Base-by-base conservation (phyloP, 176 grass and related monocot genomes). In the Cocos nucifera region DNA sequence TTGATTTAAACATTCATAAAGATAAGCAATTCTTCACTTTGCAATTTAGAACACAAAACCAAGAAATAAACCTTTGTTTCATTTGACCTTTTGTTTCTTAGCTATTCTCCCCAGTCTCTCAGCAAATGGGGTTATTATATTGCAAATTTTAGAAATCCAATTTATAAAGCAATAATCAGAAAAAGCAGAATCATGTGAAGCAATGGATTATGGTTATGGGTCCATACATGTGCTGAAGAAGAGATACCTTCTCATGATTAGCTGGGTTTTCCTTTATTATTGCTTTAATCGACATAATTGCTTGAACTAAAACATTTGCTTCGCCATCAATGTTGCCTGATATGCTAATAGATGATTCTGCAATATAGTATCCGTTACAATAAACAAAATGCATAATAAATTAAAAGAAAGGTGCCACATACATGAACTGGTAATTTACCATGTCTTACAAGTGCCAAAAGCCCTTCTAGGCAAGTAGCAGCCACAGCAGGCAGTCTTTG, bases 221-320 rank as follows among this genome's bases (percentile, higher is more conserved):
- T 44, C 35, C 17, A 19, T 22, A 50, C 12, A 6, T 53, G 24
- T 9, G 30, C 51, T 21, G 50, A 52, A 48, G 30, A 72, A 59
- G 39, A 59, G 18, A 25, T 81, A 96, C 91, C 86, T 85, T 96
- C 58, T 91, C 92, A 54, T 97, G 79, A 73, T 51, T 85, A 28
- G 77, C 50, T 74, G 84, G 81, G 65, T 91, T 76, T 72, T 75
- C 65, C 80, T 88, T 91, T 56, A 91, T 72, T 73, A 91, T 85
- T 78, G 75, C 73, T 80, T 97, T 97, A 17, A 97, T 85, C 21
- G 92, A 91, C 67, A 97, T 77, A 58, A 97, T 91, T 78, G 92
- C 81, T 88, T 97, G 87, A 69, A 97, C 73, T 71, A 97, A 82
- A 72, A 97, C 70, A 78, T 23, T 80, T 78, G 75, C 66, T 82